phyloP scores from a whole-genome alignment of 2,329 filamentous ascomycete species.

The Diaporthe vexans region DNA sequence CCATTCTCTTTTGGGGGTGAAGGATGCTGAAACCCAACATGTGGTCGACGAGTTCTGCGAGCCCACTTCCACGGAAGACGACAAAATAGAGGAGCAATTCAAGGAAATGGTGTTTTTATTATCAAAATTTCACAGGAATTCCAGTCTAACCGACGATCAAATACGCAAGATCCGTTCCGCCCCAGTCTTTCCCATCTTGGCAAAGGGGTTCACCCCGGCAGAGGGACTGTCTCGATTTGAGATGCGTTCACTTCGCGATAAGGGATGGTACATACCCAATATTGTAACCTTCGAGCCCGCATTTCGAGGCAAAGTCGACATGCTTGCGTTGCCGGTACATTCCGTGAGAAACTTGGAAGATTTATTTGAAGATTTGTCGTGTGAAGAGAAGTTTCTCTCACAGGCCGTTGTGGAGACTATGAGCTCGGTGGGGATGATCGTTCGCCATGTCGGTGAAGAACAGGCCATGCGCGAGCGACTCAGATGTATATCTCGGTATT shows the following conservation, averaged over 20 bases:
- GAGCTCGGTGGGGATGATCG: no score
- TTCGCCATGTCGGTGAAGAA: not conserved
- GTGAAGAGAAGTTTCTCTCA: not conserved
- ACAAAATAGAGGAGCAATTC: not conserved
- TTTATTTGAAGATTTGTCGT: not conserved
- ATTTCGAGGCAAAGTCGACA: not conserved
- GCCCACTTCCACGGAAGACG: not conserved
- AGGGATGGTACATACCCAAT: not conserved
- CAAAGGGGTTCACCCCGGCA: not conserved
- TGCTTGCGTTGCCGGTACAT: slow-evolving; percentile 1
- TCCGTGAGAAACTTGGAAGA: not conserved
- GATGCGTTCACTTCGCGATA: not conserved
- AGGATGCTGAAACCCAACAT: not conserved
- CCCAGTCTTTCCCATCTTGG: not conserved
- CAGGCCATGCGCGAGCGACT: not conserved
- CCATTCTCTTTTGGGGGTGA: not conserved
- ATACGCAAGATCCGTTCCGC: not conserved
- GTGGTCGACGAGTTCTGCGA: not conserved
- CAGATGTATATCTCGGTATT: not conserved
- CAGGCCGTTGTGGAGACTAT: no score
- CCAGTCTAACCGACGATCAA: not conserved
- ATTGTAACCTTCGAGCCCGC: not conserved
- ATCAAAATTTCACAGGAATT: not conserved
- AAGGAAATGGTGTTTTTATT: not conserved
- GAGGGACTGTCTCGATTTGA: not conserved